A percentile compares a stretch with the other conserved stretches of the same genome.
phyloP scores from a whole-genome alignment of 2,329 filamentous ascomycete species.

The Shiraia sp. region DNA sequence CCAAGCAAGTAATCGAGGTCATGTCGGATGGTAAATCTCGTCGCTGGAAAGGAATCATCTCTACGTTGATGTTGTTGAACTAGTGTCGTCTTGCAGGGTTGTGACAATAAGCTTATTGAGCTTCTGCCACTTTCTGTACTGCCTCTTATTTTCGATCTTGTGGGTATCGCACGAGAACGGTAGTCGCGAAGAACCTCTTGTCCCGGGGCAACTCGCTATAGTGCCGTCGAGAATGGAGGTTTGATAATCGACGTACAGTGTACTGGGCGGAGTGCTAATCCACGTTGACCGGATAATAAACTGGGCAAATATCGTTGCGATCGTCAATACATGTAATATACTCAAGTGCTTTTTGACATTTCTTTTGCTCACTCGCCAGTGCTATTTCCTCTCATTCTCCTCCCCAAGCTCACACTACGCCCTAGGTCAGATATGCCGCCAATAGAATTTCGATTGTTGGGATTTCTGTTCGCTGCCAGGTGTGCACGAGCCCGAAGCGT shows the following conservation, averaged over 20 bases:
- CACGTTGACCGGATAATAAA: slow-evolving; percentile 18
- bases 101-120: no score
- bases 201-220: no score
- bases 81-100: no score
- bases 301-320: slow-evolving; percentile 36
- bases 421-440: slow-evolving; percentile 29
- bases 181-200: no score
- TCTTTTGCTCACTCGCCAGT: slow-evolving; percentile 37
- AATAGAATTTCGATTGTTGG: slow-evolving; percentile 34
- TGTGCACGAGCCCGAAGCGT: slow-evolving; percentile 30
- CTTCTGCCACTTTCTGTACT: no score
- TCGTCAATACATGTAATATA: slow-evolving; percentile 21
- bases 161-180: no score
- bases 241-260: not conserved
- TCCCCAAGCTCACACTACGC: slow-evolving; percentile 34
- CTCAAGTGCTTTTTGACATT: slow-evolving; percentile 4
- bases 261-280: slow-evolving; percentile 6
- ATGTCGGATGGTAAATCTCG: no score
- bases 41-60: no score
- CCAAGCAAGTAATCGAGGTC: no score
- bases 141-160: no score
- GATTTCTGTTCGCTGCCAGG: slow-evolving; percentile 27
- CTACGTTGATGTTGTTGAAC: no score
- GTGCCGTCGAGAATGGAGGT: no score
- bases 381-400: slow-evolving; percentile 32